Evolutionary conservation across 1,284 basidiomycete species (phyloP).

Genomic region (Coriolopsis trogii): DNA sequence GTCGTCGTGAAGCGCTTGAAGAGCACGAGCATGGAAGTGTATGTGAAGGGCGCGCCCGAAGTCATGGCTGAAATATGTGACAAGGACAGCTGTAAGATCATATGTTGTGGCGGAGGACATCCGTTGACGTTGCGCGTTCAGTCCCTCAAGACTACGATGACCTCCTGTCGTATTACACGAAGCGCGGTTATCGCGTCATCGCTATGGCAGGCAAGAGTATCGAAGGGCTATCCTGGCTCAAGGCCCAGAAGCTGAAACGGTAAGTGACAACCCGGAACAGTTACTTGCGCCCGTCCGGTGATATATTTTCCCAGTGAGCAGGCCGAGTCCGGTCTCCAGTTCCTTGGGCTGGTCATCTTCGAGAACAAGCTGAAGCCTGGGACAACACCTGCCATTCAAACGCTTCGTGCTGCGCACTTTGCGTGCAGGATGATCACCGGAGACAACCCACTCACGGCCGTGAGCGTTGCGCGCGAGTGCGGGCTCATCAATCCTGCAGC

Average conservation of each 20-base stretch:
- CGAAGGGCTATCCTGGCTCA: constrained; percentile 94
- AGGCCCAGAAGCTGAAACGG: constrained; percentile 96
- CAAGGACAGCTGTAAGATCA: constrained; percentile 76
- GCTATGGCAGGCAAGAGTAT: constrained; percentile 97
- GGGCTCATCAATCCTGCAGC: constrained; percentile 87
- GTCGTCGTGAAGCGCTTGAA: constrained; percentile 96
- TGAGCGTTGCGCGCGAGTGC: constrained; percentile 96
- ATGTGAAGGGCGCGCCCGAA: constrained; percentile 98
- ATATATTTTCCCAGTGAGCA: constrained; percentile 69
- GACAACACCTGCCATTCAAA: constrained; percentile 90
- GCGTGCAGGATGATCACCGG: constrained; percentile 99
- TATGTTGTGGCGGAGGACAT: not conserved
- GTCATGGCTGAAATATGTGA: constrained; percentile 97
- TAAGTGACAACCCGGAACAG: constrained; percentile 33
- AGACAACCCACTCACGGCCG: constrained; percentile 95
- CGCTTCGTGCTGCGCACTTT: constrained; percentile 87
- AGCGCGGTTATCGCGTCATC: constrained; percentile 97
- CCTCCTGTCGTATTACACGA: constrained; percentile 95
- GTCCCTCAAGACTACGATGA: constrained; percentile 98
- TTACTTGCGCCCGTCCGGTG: not conserved
- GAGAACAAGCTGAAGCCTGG: constrained; percentile 98
- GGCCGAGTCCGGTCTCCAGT: constrained; percentile 89
- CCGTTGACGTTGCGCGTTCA: constrained; percentile 33
- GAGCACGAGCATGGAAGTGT: constrained; percentile 95
- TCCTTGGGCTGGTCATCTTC: constrained; percentile 96